These are phyloP conservation scores for Hypoxylon rickii DNA, from an alignment of 495 filamentous ascomycete genomes.

Conservation along the genomic window DNA sequence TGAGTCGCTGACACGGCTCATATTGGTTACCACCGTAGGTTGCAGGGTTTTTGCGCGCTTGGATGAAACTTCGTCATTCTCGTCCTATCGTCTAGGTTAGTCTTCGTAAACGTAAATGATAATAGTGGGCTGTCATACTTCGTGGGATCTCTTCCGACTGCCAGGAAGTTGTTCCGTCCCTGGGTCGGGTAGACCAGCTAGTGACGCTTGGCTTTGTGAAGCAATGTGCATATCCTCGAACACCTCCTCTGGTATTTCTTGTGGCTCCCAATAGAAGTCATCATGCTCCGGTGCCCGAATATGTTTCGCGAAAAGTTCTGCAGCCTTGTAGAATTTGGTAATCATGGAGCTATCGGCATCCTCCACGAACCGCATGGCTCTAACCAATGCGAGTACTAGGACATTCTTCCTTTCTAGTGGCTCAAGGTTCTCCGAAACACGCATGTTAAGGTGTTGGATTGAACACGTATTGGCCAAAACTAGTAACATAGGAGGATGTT, in stretches of 20 bases:
- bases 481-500: slow-evolving; percentile 36
- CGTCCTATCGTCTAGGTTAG: slow-evolving; percentile 36
- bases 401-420: slow-evolving; percentile 46
- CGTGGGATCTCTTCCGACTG: slow-evolving; percentile 43
- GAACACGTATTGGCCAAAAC: slow-evolving; percentile 44
- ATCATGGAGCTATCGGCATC: slow-evolving; percentile 27
- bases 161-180: slow-evolving; percentile 11
- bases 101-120: neutral
- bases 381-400: slow-evolving; percentile 41
- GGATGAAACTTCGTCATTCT: slow-evolving; percentile 29
- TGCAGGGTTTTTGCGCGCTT: slow-evolving; percentile 35
- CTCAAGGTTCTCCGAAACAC: slow-evolving; percentile 38
- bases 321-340: slow-evolving; percentile 38
- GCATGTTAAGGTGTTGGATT: slow-evolving; percentile 52
- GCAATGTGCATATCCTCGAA: slow-evolving; percentile 40
- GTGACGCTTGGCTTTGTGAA: slow-evolving; percentile 13
- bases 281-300: slow-evolving; percentile 37
- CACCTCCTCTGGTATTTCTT: slow-evolving; percentile 40
- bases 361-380: slow-evolving; percentile 39
- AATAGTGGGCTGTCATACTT: slow-evolving; percentile 34
- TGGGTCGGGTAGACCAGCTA: slow-evolving; percentile 6
- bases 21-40: slow-evolving; percentile 29
- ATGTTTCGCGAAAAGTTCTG: slow-evolving; percentile 43
- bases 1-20: slow-evolving; percentile 29
- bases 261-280: slow-evolving; percentile 42